These are phyloP conservation scores for Macrophomina phaseolina DNA, from an alignment of 2,329 filamentous ascomycete species.

Conservation along the genomic window DNA sequence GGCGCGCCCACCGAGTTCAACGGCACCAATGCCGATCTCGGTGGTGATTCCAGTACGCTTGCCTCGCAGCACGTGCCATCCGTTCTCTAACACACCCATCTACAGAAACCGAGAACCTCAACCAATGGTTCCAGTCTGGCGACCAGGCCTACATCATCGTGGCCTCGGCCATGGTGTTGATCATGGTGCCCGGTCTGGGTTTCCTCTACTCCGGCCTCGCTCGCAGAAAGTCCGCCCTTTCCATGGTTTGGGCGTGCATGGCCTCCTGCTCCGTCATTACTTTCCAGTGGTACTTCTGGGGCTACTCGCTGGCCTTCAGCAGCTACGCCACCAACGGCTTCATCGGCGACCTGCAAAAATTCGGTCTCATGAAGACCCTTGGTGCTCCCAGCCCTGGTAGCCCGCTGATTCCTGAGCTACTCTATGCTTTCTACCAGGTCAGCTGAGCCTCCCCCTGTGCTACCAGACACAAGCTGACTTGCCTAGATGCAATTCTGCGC, in stretches of 20 bases:
- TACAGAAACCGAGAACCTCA: conserved; percentile 81
- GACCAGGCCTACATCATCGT: conserved; percentile 95
- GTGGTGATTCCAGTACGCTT: conserved; percentile 77
- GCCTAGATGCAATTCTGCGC: conserved; percentile 93
- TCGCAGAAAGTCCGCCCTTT: conserved; percentile 95
- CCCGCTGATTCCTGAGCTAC: conserved; percentile 82
- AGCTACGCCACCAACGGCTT: conserved; percentile 80
- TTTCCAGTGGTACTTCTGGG: conserved; percentile 99
- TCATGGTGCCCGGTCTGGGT: conserved; percentile 96
- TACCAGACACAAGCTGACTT: conserved; percentile 30
- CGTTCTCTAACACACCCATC: conserved; percentile 12
- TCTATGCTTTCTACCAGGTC: conserved; percentile 95
- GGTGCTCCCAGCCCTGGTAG: conserved; percentile 86
- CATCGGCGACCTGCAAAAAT: conserved; percentile 89
- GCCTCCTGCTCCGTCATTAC: conserved; percentile 87
- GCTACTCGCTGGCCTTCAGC: conserved; percentile 93
- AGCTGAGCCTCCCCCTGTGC: conserved; percentile 31
- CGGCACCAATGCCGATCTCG: conserved; percentile 64
- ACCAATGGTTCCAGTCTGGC: conserved; percentile 92
- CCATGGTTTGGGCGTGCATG: conserved; percentile 97
- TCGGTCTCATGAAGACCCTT: conserved; percentile 85
- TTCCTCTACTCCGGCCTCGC: conserved; percentile 98
- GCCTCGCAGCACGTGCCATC: conserved; percentile 4
- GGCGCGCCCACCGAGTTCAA: conserved; percentile 55
- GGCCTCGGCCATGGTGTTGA: conserved; percentile 86